These are phyloP conservation scores for Corrigiola litoralis DNA, from an alignment of 179 eudicot species.

Conservation along the genomic window DNA sequence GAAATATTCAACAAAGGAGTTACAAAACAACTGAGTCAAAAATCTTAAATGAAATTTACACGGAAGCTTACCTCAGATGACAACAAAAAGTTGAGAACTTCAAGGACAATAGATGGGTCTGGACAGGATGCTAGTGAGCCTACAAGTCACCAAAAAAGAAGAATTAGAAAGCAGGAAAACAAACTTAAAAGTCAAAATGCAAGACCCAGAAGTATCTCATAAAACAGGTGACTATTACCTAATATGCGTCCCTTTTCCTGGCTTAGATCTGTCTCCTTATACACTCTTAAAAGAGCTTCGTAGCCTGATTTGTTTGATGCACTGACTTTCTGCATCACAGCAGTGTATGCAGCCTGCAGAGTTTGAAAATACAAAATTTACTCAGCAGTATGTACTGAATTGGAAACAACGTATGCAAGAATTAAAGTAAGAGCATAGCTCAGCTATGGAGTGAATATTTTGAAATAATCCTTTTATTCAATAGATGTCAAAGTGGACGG, in stretches of 20 bases:
- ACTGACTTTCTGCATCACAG: slow-evolving; percentile 70
- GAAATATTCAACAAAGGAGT: not conserved
- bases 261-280: slow-evolving; percentile 87
- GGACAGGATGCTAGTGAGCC: slow-evolving; percentile 77
- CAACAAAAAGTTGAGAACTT: slow-evolving; percentile 74
- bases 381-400: not conserved
- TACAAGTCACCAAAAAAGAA: slow-evolving; percentile 17
- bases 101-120: slow-evolving; percentile 69
- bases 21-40: not conserved
- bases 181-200: not conserved
- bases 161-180: not conserved
- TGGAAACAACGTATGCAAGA: too few species aligned
- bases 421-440: too few species aligned
- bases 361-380: not conserved
- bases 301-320: slow-evolving; percentile 60
- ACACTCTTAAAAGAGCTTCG: slow-evolving; percentile 71
- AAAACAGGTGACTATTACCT: slow-evolving; percentile 29
- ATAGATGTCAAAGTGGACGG: too few species aligned
- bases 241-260: slow-evolving; percentile 87
- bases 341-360: slow-evolving; percentile 81
- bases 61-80: slow-evolving; percentile 52
- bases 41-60: not conserved
- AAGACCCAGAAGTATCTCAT: not conserved
- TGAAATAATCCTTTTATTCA: too few species aligned
- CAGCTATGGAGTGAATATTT: too few species aligned